Conservation (phyloP, 2,329 filamentous ascomycete genomes). For the Exutisphaerella laricina region DNA sequence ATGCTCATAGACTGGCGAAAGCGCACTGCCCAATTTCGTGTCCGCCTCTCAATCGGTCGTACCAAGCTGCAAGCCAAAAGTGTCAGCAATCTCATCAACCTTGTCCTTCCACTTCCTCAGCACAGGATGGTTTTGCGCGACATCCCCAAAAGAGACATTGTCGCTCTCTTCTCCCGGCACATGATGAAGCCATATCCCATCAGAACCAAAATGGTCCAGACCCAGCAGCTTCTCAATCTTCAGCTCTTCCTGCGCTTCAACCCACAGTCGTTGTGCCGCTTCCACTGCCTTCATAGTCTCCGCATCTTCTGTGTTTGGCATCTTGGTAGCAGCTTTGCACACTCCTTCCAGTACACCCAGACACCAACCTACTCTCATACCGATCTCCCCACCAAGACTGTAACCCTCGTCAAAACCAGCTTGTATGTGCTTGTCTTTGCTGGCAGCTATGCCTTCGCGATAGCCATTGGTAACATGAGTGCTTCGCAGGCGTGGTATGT, state of each 20-base stretch:
- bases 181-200: slow-evolving; percentile 66
- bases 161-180: slow-evolving; percentile 33
- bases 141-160: slow-evolving; percentile 52
- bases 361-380: slow-evolving; percentile 65
- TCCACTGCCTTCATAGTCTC: slow-evolving; percentile 11
- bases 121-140: slow-evolving; percentile 64
- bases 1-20: no score
- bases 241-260: slow-evolving; percentile 37
- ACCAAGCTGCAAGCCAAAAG: slow-evolving; percentile 5
- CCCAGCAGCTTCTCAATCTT: slow-evolving; percentile 58
- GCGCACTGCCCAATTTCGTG: no score
- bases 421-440: slow-evolving; percentile 74
- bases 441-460: slow-evolving; percentile 73
- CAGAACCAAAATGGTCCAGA: slow-evolving; percentile 59
- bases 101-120: slow-evolving; percentile 55
- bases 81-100: slow-evolving; percentile 9
- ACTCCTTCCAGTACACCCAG: slow-evolving; percentile 74
- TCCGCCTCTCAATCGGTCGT: no score
- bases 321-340: slow-evolving; percentile 28
- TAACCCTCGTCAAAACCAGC: slow-evolving; percentile 89
- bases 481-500: slow-evolving; percentile 67
- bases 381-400: slow-evolving; percentile 73
- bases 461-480: slow-evolving; percentile 83
- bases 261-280: slow-evolving; percentile 19
- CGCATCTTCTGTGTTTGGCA: slow-evolving; percentile 23